Conservation (phyloP, 2,329 filamentous ascomycete species). For the Clonostachys solani region DNA sequence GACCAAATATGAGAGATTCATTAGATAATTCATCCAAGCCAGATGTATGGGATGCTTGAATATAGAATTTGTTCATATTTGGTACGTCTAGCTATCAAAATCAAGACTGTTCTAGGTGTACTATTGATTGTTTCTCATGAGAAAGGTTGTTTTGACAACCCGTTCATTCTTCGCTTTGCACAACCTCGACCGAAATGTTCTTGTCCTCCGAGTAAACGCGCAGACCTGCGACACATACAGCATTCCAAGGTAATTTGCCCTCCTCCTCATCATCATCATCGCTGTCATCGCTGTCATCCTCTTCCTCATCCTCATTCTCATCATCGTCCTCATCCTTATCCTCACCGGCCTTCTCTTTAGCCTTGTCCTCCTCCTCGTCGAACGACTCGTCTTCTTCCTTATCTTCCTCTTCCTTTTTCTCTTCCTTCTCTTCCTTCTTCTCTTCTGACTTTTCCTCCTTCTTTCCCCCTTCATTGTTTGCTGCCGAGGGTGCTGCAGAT, state of each 20-base stretch:
- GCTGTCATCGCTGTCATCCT: background rate
- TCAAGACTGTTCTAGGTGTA: too few species aligned
- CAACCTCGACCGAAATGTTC: constrained; percentile 19
- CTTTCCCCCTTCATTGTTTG: constrained; percentile 1
- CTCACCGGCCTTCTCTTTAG: constrained; percentile 4
- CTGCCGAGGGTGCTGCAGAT: too few species aligned
- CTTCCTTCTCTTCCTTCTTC: constrained; percentile 12
- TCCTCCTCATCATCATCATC: constrained; percentile 14
- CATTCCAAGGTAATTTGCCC: constrained; percentile 28
- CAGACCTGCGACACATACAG: constrained; percentile 33
- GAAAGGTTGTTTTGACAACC: too few species aligned
- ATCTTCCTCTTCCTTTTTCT: constrained; percentile 12
- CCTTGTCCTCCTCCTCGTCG: constrained; percentile 1
- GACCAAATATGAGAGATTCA: too few species aligned
- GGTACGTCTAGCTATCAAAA: too few species aligned
- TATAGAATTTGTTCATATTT: too few species aligned
- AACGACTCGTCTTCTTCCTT: background rate
- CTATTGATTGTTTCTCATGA: too few species aligned
- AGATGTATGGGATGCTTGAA: too few species aligned
- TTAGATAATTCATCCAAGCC: too few species aligned
- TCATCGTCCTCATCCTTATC: background rate
- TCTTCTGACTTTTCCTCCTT: constrained; percentile 8
- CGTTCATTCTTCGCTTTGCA: background rate
- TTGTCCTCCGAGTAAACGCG: constrained; percentile 30
- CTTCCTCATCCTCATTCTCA: too few species aligned